phyloP scores from a whole-genome alignment of 139 green algal species.

The Protoeuglena noctilucae region DNA sequence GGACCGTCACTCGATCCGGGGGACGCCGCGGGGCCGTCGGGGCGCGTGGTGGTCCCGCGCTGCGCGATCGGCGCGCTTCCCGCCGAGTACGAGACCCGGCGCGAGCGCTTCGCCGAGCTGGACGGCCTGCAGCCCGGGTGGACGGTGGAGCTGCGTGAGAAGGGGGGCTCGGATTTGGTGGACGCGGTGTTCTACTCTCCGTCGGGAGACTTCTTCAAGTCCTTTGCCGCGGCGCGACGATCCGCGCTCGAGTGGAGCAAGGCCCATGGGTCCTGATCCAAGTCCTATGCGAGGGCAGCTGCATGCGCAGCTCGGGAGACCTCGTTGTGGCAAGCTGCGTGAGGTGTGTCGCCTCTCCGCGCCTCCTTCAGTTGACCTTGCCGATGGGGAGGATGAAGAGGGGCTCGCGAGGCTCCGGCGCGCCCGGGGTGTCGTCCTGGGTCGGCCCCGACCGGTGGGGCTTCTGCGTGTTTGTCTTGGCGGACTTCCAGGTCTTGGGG shows the following conservation, averaged over 20 bases:
- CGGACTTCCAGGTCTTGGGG: too few relatives aligned
- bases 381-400: too few relatives aligned
- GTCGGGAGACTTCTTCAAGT: background rate
- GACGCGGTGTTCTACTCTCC: conserved; percentile 73
- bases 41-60: conserved; percentile 36
- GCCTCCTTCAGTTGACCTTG: too few relatives aligned
- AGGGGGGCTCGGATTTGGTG: conserved; percentile 32
- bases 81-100: conserved; percentile 46
- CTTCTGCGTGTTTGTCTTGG: too few relatives aligned
- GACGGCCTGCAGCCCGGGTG: conserved; percentile 65
- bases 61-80: conserved; percentile 48
- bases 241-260: conserved; percentile 1
- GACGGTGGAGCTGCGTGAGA: conserved; percentile 51
- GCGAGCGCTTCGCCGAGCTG: conserved; percentile 69
- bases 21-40: too few relatives aligned
- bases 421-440: too few relatives aligned
- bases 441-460: too few relatives aligned
- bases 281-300: too few relatives aligned
- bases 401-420: too few relatives aligned
- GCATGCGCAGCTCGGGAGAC: too few relatives aligned
- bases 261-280: background rate
- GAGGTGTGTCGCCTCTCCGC: too few relatives aligned
- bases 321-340: too few relatives aligned
- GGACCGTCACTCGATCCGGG: background rate
- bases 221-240: conserved; percentile 3